Conservation (phyloP, 257 asterid genomes). For the Solanum etuberosum region DNA sequence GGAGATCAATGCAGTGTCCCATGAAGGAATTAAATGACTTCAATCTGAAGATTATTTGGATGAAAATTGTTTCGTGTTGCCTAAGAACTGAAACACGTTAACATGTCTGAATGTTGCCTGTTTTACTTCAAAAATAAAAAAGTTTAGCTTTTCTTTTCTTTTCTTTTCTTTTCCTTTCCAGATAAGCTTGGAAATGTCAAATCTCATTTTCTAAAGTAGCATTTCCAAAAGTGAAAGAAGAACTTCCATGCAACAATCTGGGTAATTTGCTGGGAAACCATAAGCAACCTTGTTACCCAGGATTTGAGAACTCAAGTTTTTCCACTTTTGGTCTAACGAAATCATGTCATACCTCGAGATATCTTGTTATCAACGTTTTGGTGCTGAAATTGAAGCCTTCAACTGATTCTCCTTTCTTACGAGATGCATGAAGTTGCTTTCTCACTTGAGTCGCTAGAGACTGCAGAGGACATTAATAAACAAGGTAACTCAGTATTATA, state of each 20-base stretch:
- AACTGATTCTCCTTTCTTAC: constrained; percentile 66
- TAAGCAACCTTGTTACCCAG: not conserved
- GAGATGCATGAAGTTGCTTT: constrained; percentile 92
- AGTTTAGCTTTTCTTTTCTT: not conserved
- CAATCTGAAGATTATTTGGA: not conserved
- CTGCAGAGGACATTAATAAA: constrained; percentile 24
- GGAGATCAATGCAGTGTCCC: not conserved
- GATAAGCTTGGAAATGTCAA: not conserved
- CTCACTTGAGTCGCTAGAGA: constrained; percentile 94
- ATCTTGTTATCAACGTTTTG: constrained; percentile 43
- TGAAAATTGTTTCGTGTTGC: not conserved
- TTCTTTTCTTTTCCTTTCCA: not conserved
- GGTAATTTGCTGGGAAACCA: not conserved
- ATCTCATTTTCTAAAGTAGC: not conserved
- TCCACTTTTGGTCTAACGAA: not conserved
- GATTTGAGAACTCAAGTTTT: not conserved
- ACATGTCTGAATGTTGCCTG: not conserved
- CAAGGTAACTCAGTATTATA: not conserved
- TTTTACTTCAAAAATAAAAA: not conserved
- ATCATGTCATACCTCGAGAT: constrained; percentile 49
- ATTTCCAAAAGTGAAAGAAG: not conserved
- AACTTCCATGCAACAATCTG: not conserved
- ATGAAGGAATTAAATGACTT: not conserved
- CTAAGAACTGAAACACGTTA: not conserved
- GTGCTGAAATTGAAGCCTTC: constrained; percentile 92